Evolutionary conservation across 1,284 basidiomycete species (phyloP), one percentile per base, ranked within the genome.

Genomic region (Athelia sp.): DNA sequence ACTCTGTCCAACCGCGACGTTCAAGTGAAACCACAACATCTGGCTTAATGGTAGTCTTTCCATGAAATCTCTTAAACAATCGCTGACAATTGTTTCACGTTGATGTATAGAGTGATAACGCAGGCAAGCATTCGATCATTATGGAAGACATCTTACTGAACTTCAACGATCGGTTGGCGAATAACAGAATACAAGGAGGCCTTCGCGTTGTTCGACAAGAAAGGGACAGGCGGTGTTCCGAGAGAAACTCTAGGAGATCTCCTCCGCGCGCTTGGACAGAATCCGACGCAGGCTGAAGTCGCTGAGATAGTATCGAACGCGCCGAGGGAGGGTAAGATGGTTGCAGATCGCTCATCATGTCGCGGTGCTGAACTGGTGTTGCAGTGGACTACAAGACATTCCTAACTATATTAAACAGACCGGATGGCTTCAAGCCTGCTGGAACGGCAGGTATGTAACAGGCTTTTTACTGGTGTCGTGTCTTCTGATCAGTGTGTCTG

Each of bases 161-260:
- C n/a, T 40, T 45, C 48, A 14, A 40, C 26, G 26, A 29, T 29
- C 48, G 34, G 31, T 31, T 24, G 22, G 23, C 21, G 22, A 45
- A 34, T 32, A 46, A 29, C 73, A 90, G 93, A 95, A 71, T 94
- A 93, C 79, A 92, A 93, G 62, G 94, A 98, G 70, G 95, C 95
- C 4, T 98, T 98, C 64, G 93, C 94, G 29, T 85, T 99, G 22
- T 98, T 98, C 66, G 96, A 99, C 76, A 99, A 99, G 76, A 87
- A 87, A 60, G 95, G 96, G 26, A 92, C 90, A 2, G 93, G 94
- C 17, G 79, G 87, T 38, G 91, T 99, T 31, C 86, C 92, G 9
- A 76, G 90, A 15, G 91, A 95, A 58, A 89, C 86, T 1, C 76
- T 99, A 1, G 96, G 96, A n/a, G 96, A 99, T 70, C 82, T 99